Evolutionary conservation across 78 protist species (phyloP), one percentile per base, ranked within the genome.

Genomic region (Dictyostelium purpureum): DNA sequence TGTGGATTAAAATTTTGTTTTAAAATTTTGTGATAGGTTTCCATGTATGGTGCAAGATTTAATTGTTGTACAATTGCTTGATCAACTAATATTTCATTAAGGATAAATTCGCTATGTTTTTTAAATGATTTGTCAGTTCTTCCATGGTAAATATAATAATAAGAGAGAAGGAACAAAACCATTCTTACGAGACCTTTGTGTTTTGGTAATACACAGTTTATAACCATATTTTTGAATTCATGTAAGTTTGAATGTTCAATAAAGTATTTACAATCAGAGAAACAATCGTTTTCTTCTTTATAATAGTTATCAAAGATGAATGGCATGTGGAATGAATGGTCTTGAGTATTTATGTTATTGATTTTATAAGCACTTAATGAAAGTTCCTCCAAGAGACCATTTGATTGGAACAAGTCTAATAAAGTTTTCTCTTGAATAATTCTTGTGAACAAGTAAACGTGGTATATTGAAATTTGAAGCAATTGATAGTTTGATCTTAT

Each of bases 161-260:
- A 81, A n/a, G 89, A n/a, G 14, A 67, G n/a, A 24, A 67, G 21
- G 35, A 81, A 43, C 4, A 81, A 31, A 2, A 74, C n/a, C 43
- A 67, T 51, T 47, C 89, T 65, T 21, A 81, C 11, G 40, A 81
- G 67, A 5, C 89, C 89, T 42, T 35, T 69, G 14, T 42, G 47
- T 69, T 67, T 47, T 52, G 47, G 33, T 9, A 52, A 9, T 49
- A 3, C 4, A 3, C 28, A 9, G 35, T 40, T 38, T 6, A 24
- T 51, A 19, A 52, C 21, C 7, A 69, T 12, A 24, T 42, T 12
- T 35, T 37, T 52, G 33, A 81, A 21, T 6, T 24, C 11, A n/a
- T 81, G 57, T 61, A 57, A 42, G 14, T 47, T 33, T 0, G 47
- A 31, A 1, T 4, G 33, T 31, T 51, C 80, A n/a, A 28, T 59